Conservation (phyloP, 305 asterid genomes). For the Fraxinus xanthoxyloides region DNA sequence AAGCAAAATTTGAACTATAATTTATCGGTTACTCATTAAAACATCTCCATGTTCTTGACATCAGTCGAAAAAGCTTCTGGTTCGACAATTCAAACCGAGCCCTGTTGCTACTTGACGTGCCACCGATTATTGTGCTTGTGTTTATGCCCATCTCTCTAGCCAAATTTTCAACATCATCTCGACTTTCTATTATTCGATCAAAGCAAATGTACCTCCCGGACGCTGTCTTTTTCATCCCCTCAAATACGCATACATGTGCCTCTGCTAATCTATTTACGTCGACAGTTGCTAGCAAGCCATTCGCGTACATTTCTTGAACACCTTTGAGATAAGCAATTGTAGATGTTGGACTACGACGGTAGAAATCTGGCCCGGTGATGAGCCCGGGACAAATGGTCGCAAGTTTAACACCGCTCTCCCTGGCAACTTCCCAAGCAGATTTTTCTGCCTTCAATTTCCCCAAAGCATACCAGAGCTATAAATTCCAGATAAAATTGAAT, state of each 20-base stretch:
- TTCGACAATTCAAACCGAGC: slow-evolving; percentile 49
- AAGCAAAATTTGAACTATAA: slow-evolving; percentile 3
- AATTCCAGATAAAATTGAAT: slow-evolving; percentile 3
- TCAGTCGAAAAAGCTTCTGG: slow-evolving; percentile 44
- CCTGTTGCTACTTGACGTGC: slow-evolving; percentile 31
- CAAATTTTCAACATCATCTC: slow-evolving; percentile 49
- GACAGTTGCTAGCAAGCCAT: slow-evolving; percentile 62
- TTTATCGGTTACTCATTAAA: slow-evolving; percentile 14
- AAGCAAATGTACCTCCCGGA: slow-evolving; percentile 72
- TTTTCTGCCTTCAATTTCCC: slow-evolving; percentile 87
- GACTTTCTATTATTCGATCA: slow-evolving; percentile 46
- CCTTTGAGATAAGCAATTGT: slow-evolving; percentile 84
- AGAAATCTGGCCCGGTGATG: slow-evolving; percentile 65
- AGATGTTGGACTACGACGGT: slow-evolving; percentile 51
- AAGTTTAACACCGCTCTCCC: slow-evolving; percentile 53
- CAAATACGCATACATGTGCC: slow-evolving; percentile 68
- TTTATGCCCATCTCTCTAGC: slow-evolving; percentile 50
- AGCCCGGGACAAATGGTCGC: slow-evolving; percentile 79
- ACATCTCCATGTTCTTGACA: slow-evolving; percentile 55
- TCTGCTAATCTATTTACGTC: slow-evolving; percentile 57
- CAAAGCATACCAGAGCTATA: slow-evolving; percentile 91
- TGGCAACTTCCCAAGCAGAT: slow-evolving; percentile 68
- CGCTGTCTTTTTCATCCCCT: slow-evolving; percentile 61
- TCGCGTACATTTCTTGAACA: slow-evolving; percentile 58
- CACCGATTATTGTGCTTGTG: slow-evolving; percentile 21